Evolutionary conservation across 2,329 filamentous ascomycete genomes (phyloP).

Genomic region (Exophiala sideris): DNA sequence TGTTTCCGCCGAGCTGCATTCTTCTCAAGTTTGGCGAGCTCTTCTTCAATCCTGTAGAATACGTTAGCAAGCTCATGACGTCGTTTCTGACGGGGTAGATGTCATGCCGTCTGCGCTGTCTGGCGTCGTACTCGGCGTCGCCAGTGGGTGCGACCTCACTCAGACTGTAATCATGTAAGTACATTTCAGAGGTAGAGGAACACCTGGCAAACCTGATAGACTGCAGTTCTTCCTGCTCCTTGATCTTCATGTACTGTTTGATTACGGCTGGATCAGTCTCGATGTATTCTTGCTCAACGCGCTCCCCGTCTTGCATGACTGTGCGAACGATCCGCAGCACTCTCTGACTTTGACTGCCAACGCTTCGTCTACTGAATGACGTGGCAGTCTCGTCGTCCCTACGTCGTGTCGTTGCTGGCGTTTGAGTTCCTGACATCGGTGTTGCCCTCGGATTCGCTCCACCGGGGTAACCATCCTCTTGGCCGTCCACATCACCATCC

Average conservation of each 20-base stretch:
- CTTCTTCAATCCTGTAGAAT: conserved; percentile 49
- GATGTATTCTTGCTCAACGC: conserved; percentile 59
- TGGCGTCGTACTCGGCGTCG: conserved; percentile 63
- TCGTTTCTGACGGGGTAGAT: not conserved
- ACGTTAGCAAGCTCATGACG: conserved; percentile 27
- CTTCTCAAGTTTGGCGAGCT: conserved; percentile 60
- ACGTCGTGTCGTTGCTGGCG: conserved; percentile 51
- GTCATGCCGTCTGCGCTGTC: conserved; percentile 56
- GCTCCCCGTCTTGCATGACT: conserved; percentile 59
- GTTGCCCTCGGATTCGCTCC: conserved; percentile 50
- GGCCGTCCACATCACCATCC: conserved; percentile 55
- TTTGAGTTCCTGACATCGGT: conserved; percentile 64
- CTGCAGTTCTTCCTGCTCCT: conserved; percentile 67
- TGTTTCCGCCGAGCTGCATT: conserved; percentile 73
- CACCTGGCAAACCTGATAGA: conserved; percentile 63
- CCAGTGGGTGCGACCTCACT: conserved; percentile 55
- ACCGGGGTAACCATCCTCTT: conserved; percentile 44
- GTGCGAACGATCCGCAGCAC: conserved; percentile 62
- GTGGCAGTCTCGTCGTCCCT: conserved; percentile 73
- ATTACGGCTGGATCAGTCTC: conserved; percentile 78
- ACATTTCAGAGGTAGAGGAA: not conserved
- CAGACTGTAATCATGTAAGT: conserved; percentile 19
- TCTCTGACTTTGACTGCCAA: conserved; percentile 61
- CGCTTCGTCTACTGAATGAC: conserved; percentile 70
- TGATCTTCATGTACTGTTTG: conserved; percentile 78